Conservation (phyloP, 352 stramenopile genomes). For the Globisporangium yorkense region DNA sequence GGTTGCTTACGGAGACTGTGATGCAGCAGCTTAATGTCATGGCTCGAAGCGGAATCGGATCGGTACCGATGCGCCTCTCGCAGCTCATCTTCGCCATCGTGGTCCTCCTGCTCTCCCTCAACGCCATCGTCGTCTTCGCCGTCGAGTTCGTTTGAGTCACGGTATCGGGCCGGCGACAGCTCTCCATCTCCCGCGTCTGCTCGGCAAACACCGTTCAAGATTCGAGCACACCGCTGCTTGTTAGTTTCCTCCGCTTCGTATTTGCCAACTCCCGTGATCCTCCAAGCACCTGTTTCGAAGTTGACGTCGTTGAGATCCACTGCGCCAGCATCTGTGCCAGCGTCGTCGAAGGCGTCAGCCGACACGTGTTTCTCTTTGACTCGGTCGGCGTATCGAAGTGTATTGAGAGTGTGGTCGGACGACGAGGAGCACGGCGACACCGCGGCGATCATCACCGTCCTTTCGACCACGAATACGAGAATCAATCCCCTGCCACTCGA, state of each 20-base stretch:
- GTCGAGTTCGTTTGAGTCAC: conserved; percentile 21
- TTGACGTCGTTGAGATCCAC: conserved; percentile 57
- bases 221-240: background rate
- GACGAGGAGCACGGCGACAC: conserved; percentile 92
- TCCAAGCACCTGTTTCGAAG: conserved; percentile 40
- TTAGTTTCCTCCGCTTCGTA: background rate
- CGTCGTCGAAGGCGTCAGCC: conserved; percentile 57
- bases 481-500: background rate
- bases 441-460: conserved; percentile 96
- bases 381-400: conserved; percentile 94
- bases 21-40: conserved; percentile 59
- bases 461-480: conserved; percentile 7
- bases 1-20: conserved; percentile 45
- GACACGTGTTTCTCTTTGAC: conserved; percentile 94
- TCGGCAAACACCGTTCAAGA: background rate
- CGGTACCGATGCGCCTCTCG: conserved; percentile 18
- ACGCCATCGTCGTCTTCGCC: conserved; percentile 17
- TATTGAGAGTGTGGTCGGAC: conserved; percentile 97
- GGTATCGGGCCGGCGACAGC: conserved; percentile 13
- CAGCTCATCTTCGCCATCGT: conserved; percentile 14
- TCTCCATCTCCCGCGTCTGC: conserved; percentile 29
- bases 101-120: conserved; percentile 12
- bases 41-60: conserved; percentile 37
- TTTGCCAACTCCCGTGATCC: background rate
- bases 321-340: conserved; percentile 16